A percentile compares a stretch with the other conserved stretches of the same genome.
Conservation (phyloP, 768 basidiomycete genomes). For the Boletus vermiculosoides region DNA sequence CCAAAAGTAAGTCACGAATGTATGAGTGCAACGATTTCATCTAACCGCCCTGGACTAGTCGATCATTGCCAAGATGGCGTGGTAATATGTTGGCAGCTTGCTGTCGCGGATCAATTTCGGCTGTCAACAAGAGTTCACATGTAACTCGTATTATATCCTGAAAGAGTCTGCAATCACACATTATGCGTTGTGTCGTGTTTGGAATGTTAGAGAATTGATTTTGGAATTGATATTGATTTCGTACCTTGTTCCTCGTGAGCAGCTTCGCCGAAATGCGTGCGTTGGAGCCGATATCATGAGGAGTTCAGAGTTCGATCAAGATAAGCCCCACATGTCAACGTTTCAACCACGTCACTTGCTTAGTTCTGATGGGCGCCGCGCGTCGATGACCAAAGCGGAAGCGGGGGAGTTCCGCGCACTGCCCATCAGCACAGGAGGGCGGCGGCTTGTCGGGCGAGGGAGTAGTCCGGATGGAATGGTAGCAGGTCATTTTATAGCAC, state of each 20-base stretch:
- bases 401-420: neutral
- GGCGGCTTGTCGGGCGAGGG: neutral
- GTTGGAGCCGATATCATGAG: too few species aligned
- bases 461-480: neutral
- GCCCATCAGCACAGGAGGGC: neutral
- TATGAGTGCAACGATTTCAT: neutral
- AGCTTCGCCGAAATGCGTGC: too few species aligned
- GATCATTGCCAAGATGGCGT: constrained; percentile 39
- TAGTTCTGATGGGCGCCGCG: neutral
- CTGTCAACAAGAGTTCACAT: neutral
- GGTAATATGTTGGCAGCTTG: constrained; percentile 22
- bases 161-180: neutral
- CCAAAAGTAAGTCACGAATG: constrained; percentile 35
- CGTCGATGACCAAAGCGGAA: neutral
- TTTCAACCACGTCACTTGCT: neutral
- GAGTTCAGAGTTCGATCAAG: neutral
- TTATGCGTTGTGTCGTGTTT: neutral
- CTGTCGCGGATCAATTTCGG: neutral
- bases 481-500: neutral
- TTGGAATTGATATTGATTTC: neutral
- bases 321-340: neutral
- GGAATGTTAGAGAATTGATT: neutral
- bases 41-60: constrained; percentile 28
- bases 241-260: neutral
- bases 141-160: neutral